Percentiles rank a stretch among this genome's conserved stretches.
Conservation (phyloP, 768 basidiomycete species). For the Albatrellus ellisii region DNA sequence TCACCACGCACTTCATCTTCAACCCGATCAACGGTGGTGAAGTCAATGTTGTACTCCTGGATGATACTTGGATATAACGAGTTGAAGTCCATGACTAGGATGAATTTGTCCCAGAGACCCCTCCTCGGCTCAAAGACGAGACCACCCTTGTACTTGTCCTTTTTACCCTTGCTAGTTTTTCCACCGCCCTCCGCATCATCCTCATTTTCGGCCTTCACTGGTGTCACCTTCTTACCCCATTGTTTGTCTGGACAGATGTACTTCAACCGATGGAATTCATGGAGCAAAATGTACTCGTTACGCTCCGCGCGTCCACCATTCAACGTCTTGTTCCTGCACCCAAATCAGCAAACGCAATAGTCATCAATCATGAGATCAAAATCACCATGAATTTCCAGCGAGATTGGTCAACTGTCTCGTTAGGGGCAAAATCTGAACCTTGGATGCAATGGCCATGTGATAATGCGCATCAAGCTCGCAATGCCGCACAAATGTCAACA, state of each 20-base stretch:
- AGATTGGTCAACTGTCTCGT: constrained; percentile 91
- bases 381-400: constrained; percentile 91
- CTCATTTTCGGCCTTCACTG: constrained; percentile 42
- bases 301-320: constrained; percentile 97
- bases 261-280: constrained; percentile 94
- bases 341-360: background rate
- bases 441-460: constrained; percentile 91
- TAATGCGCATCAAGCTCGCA: constrained; percentile 95
- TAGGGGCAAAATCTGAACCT: constrained; percentile 88
- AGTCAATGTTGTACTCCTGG: constrained; percentile 99
- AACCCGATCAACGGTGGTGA: constrained; percentile 80
- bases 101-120: constrained; percentile 91
- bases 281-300: constrained; percentile 96
- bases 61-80: constrained; percentile 98
- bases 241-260: constrained; percentile 95
- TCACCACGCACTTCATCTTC: constrained; percentile 34
- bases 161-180: constrained; percentile 63
- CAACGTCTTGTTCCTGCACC: constrained; percentile 82
- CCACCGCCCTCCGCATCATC: constrained; percentile 30
- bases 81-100: constrained; percentile 99
- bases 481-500: constrained; percentile 83
- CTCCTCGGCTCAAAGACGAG: constrained; percentile 94
- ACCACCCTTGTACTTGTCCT: constrained; percentile 99
- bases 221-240: constrained; percentile 60
- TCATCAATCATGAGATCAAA: background rate